Conservation (phyloP, 2,329 filamentous ascomycete genomes). For the Ceratocystis cubensis region DNA sequence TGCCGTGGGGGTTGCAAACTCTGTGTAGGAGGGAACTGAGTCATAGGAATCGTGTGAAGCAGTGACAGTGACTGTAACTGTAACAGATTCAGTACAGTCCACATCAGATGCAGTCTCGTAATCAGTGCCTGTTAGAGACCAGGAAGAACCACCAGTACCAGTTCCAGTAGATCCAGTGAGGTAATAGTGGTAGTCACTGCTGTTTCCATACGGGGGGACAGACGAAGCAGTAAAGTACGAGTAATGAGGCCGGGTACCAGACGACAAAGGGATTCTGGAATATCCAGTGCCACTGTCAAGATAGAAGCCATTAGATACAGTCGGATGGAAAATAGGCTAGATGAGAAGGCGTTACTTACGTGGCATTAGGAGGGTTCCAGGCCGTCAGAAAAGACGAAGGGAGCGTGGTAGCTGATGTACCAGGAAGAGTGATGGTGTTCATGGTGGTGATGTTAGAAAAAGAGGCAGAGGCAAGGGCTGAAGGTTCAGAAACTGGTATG, state of each 20-base stretch:
- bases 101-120: neutral
- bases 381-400: neutral
- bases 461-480: constrained; percentile 6
- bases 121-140: constrained; percentile 13
- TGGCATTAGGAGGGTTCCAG: constrained; percentile 3
- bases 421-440: constrained; percentile 14
- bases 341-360: constrained; percentile 8
- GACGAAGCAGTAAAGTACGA: neutral
- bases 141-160: neutral
- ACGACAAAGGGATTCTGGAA: constrained; percentile 3
- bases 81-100: constrained; percentile 5
- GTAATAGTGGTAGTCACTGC: neutral
- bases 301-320: neutral
- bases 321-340: neutral
- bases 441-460: constrained; percentile 16
- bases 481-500: neutral
- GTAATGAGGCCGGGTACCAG: constrained; percentile 5
- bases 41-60: neutral
- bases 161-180: neutral
- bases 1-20: neutral
- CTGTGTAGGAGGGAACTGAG: neutral
- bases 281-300: neutral
- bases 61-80: constrained; percentile 20
- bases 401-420: constrained; percentile 14
- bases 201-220: constrained; percentile 3